Evolutionary conservation across 768 basidiomycete genomes (phyloP).

Genomic region (Lentinula detonsa): DNA sequence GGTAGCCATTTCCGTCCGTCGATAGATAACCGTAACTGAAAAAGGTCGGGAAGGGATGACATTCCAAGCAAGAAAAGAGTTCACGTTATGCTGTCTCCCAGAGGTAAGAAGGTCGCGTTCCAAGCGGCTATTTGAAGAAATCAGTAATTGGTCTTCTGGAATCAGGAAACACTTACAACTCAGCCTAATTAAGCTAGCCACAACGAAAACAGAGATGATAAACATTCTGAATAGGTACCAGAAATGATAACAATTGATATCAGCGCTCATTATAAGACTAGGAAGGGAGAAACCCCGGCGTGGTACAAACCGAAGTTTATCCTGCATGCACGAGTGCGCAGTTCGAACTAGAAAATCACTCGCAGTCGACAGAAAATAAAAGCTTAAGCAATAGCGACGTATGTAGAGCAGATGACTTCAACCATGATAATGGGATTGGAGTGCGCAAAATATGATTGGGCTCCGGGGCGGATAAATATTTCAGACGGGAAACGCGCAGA

Average conservation of each 20-base stretch:
- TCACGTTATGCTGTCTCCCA: background rate
- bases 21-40: background rate
- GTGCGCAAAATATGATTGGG: too few species aligned
- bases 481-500: too few species aligned
- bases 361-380: too few species aligned
- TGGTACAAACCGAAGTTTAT: background rate
- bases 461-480: too few species aligned
- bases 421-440: too few species aligned
- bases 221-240: background rate
- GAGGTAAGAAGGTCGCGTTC: background rate
- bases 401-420: too few species aligned
- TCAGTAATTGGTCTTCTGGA: background rate
- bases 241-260: background rate
- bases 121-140: background rate
- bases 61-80: background rate
- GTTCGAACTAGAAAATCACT: background rate
- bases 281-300: background rate
- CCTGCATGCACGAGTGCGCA: background rate
- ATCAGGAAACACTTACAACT: background rate
- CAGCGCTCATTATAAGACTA: background rate
- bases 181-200: background rate
- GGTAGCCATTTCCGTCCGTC: conserved; percentile 14
- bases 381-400: too few species aligned
- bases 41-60: too few species aligned
- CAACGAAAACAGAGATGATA: background rate